Conservation (phyloP, 257 asterid genomes). For the Solanum ossicruentum region DNA sequence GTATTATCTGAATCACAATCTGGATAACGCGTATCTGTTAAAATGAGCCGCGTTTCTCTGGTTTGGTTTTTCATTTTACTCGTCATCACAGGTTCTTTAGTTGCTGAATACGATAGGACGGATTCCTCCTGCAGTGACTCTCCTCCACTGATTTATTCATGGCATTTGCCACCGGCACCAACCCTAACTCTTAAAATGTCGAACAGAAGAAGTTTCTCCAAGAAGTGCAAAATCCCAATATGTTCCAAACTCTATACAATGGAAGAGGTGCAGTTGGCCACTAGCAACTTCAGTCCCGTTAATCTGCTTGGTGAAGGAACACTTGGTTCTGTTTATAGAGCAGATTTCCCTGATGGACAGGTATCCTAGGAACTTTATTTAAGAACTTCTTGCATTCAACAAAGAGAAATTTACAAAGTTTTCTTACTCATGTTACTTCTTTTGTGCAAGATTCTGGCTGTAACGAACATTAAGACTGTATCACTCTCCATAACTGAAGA, state of each 20-base stretch:
- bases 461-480: conserved; percentile 58
- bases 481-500: conserved; percentile 63
- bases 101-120: conserved; percentile 28
- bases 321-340: conserved; percentile 79
- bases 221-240: conserved; percentile 23
- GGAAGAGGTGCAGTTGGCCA: conserved; percentile 78
- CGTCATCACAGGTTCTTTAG: background rate
- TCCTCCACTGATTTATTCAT: conserved; percentile 43
- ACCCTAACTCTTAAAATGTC: conserved; percentile 35
- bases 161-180: conserved; percentile 60
- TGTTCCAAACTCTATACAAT: conserved; percentile 44
- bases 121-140: conserved; percentile 32
- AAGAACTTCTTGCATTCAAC: background rate
- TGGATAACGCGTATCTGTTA: background rate
- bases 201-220: conserved; percentile 41
- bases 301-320: conserved; percentile 80
- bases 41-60: background rate
- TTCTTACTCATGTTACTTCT: background rate
- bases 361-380: conserved; percentile 13
- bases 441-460: conserved; percentile 49
- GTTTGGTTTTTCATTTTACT: background rate
- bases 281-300: conserved; percentile 57
- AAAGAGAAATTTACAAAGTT: background rate
- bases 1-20: background rate
- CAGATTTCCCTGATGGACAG: conserved; percentile 74